Base-by-base conservation (phyloP, 2,329 filamentous ascomycete species). In the Nemania sp. region DNA sequence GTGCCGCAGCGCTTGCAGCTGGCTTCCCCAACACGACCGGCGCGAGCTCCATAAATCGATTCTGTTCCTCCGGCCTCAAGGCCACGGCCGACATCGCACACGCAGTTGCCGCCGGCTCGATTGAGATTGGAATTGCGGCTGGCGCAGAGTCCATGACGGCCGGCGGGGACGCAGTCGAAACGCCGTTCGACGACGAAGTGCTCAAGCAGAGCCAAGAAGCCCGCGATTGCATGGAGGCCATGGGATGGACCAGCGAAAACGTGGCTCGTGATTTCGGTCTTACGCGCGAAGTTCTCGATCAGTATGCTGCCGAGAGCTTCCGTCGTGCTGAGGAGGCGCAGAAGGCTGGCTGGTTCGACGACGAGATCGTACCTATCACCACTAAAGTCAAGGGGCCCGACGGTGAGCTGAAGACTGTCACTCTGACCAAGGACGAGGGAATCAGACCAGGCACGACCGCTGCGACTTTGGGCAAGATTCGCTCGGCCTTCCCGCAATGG, bases 201-300 rank as follows among this genome's bases (percentile, higher is more conserved):
- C 83, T 93, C 54, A 79, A 83, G 74, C 83, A 86, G 76, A 92
- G 87, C 82, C 91, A 93, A 79, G 93, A 98, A 78, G 88, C 93
- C 0, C 81, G 81, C 54, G 95, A 98, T 83, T 96, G 94, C 86
- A 89, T 95, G 89, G 89, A 94, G 86, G 92, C 95, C 73, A 99
- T 99, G 96, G 96, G 96, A 24, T 97, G 97, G 88, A 99, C 96
- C 2, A 95, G 92, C 67, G 96, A 99, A 85, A 98, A 98, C 79
- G 94, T 99, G 29, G 93, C 91, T 75, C 89, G 89, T 56, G 96
- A 98, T 82, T 98, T 98, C 80, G 88, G 91, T 78, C 90, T 99
- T 78, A 83, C 88, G 1, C 89, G 96, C 69, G 90, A 94, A 78
- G 82, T 84, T 79, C 93, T 98, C 83, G 96, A 99, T 81, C 84